These are phyloP conservation scores for Fusarium newnesense DNA, from an alignment of 2,329 filamentous ascomycete genomes.

Conservation along the genomic window DNA sequence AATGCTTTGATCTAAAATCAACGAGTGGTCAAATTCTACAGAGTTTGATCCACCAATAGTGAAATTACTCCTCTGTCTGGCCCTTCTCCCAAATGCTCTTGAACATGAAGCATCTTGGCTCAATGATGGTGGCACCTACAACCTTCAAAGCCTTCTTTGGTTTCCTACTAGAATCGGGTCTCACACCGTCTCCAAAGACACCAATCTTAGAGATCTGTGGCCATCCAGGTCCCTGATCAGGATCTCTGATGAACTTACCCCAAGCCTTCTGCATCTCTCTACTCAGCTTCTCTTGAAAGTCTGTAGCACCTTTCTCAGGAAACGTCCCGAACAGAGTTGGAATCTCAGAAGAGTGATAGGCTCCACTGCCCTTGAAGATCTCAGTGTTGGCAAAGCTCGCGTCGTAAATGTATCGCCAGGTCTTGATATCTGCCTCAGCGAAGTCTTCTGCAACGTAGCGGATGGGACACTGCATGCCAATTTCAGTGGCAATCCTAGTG, in stretches of 20 bases:
- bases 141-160: conserved; percentile 1
- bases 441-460: conserved; percentile 47
- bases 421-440: conserved; percentile 46
- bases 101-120: conserved; percentile 23
- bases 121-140: background rate
- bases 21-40: background rate
- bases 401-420: conserved; percentile 59
- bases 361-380: conserved; percentile 51
- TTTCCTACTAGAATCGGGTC: conserved; percentile 3
- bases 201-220: conserved; percentile 32
- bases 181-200: conserved; percentile 40
- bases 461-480: conserved; percentile 36
- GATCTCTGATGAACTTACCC: conserved; percentile 45
- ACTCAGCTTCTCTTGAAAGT: conserved; percentile 34
- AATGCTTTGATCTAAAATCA: background rate
- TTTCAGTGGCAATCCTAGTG: conserved; percentile 33
- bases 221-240: conserved; percentile 42
- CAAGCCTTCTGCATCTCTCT: conserved; percentile 44
- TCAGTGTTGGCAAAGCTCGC: conserved; percentile 60
- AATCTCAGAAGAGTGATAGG: conserved; percentile 60
- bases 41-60: background rate
- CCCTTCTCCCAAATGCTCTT: background rate
- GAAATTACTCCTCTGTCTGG: background rate
- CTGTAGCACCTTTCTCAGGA: conserved; percentile 18
- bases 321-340: conserved; percentile 56